These are phyloP conservation scores for Acanthamoeba healyi DNA, from an alignment of 208 protist genomes.

Conservation along the genomic window DNA sequence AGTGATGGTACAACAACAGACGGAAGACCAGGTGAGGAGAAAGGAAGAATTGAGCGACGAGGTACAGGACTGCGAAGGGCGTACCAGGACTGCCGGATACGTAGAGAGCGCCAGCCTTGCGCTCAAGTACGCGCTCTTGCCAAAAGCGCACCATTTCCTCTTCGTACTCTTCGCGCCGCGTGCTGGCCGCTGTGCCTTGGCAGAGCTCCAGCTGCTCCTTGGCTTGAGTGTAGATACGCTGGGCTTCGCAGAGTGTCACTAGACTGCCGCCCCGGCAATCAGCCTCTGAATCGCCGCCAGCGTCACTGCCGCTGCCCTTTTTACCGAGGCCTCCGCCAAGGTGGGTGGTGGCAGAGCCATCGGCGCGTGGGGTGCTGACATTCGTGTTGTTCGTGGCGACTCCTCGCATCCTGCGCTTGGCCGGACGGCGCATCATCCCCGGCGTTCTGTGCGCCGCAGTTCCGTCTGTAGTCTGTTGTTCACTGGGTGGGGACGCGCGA, in stretches of 20 bases:
- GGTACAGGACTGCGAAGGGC: neutral
- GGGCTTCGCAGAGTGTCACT: neutral
- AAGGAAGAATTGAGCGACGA: neutral
- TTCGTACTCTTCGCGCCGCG: neutral
- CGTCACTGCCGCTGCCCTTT: too few relatives aligned
- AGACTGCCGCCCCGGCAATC: neutral
- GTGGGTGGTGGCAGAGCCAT: too few relatives aligned
- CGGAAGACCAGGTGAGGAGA: neutral
- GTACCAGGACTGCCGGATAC: slow-evolving; percentile 50
- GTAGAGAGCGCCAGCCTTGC: neutral
- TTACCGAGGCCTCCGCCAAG: too few relatives aligned
- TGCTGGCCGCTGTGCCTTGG: neutral
- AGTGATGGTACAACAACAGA: neutral
- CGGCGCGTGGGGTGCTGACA: too few relatives aligned
- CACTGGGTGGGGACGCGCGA: too few relatives aligned
- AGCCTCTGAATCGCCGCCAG: too few relatives aligned
- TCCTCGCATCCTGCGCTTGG: neutral
- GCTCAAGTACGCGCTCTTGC: neutral
- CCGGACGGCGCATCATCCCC: too few relatives aligned
- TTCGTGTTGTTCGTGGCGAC: neutral
- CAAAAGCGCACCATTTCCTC: neutral
- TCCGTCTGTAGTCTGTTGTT: too few relatives aligned
- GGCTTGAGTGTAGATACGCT: neutral
- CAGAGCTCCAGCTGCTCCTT: neutral
- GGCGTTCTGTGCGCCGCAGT: too few relatives aligned